Evolutionary conservation across 305 asterid genomes (phyloP), one percentile per base, ranked within the genome.

Genomic region (Fraxinus xanthoxyloides): DNA sequence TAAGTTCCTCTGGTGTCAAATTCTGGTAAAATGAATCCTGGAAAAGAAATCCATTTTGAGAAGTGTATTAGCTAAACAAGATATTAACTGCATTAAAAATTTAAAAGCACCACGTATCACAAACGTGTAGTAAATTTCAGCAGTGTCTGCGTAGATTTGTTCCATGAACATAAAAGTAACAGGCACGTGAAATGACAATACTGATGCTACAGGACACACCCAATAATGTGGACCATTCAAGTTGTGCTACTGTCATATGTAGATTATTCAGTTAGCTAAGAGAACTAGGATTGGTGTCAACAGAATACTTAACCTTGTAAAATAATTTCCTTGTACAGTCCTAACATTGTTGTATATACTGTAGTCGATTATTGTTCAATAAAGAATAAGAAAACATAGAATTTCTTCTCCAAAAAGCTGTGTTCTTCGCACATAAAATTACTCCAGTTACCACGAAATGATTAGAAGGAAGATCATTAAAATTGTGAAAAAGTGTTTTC

Each of bases 21-120:
- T 90, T 89, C 85, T 92, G 93, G 89, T 95, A 93, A 89, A 97
- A 97, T 2, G 98, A 92, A 88, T 97, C 99, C 99, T 95, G 95
- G 82, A 7, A 35, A 79, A 87, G n/a, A 74, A 78, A 56, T 86
- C 80, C 36, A 74, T 40, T 51, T 48, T 76, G 80, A 77, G 17
- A 77, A 75, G 74, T 70, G 56, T 21, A 77, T 79, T 36, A 69
- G 69, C 21, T 36, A 75, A 73, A 77, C 34, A 76, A 30, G 56
- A 28, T 70, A 56, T 40, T 81, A 77, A 54, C 28, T 7, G 78
- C 75, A 31, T 32, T 31, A 31, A n/a, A n/a, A n/a, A n/a, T n/a
- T n/a, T n/a, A n/a, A 13, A 15, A 31, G 40, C 12, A 70, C 26
- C 75, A 70, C 12, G 34, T 31, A 70, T 38, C 75, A 15, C 40